Evolutionary conservation across 306 rosid genomes (phyloP).

Genomic region (Aeschynomene evenia): DNA sequence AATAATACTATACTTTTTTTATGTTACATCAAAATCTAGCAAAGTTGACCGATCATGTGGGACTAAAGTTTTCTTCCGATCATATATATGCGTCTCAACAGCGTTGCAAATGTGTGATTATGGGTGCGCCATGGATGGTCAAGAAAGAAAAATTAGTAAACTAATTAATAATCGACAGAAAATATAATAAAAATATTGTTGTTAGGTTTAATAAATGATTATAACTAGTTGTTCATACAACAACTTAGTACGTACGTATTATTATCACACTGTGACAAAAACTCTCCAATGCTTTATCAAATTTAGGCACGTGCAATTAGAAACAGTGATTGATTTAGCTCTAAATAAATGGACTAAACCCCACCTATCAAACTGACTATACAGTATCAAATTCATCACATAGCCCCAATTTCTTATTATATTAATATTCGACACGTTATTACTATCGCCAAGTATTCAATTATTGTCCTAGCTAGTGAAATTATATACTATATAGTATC

Average conservation of each 20-base stretch:
- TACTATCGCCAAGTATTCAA: conserved; percentile 20
- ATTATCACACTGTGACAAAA: too few relatives aligned
- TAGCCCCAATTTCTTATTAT: conserved; percentile 2
- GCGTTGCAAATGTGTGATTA: conserved; percentile 11
- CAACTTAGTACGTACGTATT: too few relatives aligned
- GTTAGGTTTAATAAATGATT: too few relatives aligned
- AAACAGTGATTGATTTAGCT: conserved; percentile 9
- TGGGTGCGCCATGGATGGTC: conserved; percentile 14
- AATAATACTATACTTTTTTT: too few relatives aligned
- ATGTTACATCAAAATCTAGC: too few relatives aligned
- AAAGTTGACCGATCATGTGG: too few relatives aligned
- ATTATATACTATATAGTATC: too few relatives aligned
- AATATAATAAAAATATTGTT: too few relatives aligned
- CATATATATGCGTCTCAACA: conserved; percentile 28
- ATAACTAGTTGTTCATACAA: too few relatives aligned
- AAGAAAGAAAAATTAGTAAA: too few relatives aligned
- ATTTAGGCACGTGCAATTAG: conserved; percentile 32
- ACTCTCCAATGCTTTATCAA: not conserved
- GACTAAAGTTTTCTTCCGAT: too few relatives aligned
- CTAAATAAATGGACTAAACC: conserved; percentile 46
- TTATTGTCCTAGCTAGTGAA: not conserved
- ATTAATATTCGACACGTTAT: conserved; percentile 15
- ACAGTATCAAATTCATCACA: conserved; percentile 14
- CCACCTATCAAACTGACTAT: conserved; percentile 39
- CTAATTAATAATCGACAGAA: too few relatives aligned